Evolutionary conservation across 2,329 filamentous ascomycete genomes (phyloP).

Genomic region (Sordariomycetes sp.): DNA sequence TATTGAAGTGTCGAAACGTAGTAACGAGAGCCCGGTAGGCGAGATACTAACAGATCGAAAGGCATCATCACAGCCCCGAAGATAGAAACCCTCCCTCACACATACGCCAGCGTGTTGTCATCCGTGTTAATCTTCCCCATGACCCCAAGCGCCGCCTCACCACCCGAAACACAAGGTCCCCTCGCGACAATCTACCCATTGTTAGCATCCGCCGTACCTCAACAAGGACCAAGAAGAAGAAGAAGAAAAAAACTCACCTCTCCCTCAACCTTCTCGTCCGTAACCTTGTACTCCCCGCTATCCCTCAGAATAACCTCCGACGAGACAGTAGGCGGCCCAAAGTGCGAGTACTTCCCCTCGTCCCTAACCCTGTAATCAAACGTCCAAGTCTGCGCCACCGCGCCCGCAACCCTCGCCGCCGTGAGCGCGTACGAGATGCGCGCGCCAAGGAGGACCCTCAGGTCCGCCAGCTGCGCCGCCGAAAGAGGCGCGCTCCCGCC

Average conservation of each 20-base stretch:
- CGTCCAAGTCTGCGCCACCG: conserved; percentile 73
- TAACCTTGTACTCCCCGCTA: conserved; percentile 44
- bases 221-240: not conserved
- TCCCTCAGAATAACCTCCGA: conserved; percentile 67
- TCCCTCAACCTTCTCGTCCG: conserved; percentile 47
- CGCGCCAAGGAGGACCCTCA: conserved; percentile 69
- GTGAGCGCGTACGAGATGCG: conserved; percentile 78
- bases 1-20: not conserved
- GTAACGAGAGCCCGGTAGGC: not conserved
- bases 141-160: conserved; percentile 49
- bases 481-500: conserved; percentile 53
- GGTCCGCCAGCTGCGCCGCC: conserved; percentile 59
- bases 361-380: conserved; percentile 64
- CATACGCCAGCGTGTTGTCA: conserved; percentile 51
- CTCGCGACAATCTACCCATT: conserved; percentile 48
- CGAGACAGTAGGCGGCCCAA: conserved; percentile 69
- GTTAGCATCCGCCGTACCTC: not conserved
- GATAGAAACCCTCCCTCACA: conserved; percentile 11
- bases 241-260: conserved; percentile 35
- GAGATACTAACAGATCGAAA: not conserved
- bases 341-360: conserved; percentile 43
- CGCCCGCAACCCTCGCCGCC: conserved; percentile 71
- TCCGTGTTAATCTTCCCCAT: conserved; percentile 55
- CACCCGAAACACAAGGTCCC: conserved; percentile 61
- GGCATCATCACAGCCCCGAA: not conserved